Conservation (phyloP, 1,284 basidiomycete genomes). For the Hortiboletus rubellus region DNA sequence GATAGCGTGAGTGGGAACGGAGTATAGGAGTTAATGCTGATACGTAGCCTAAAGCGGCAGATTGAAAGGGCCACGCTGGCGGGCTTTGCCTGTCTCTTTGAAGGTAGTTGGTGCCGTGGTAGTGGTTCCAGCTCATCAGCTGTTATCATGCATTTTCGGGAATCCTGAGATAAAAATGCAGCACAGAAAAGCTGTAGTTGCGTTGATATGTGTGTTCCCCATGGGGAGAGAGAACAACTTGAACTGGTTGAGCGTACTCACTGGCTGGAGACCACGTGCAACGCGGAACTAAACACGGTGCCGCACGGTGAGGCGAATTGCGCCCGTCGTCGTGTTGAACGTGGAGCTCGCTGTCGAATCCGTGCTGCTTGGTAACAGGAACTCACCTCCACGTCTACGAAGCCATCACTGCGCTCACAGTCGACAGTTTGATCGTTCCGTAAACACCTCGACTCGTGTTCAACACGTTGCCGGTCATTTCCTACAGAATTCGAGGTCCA, state of each 20-base stretch:
- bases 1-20: constrained; percentile 5
- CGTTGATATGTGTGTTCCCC: constrained; percentile 1
- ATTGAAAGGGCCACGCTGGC: constrained; percentile 12
- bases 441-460: constrained; percentile 58
- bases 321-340: constrained; percentile 1
- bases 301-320: constrained; percentile 9
- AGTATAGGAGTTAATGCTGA: constrained; percentile 12
- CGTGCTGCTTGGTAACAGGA: not conserved
- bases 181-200: not conserved
- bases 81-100: constrained; percentile 5
- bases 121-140: not conserved
- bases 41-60: constrained; percentile 23
- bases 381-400: not conserved
- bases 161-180: constrained; percentile 6
- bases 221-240: not conserved
- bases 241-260: too few species aligned
- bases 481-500: constrained; percentile 30
- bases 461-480: constrained; percentile 65
- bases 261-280: constrained; percentile 8
- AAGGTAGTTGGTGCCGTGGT: not conserved
- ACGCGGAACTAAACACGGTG: constrained; percentile 4
- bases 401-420: not conserved
- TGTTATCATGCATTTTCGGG: constrained; percentile 1
- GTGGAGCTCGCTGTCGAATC: not conserved
- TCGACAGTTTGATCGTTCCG: constrained; percentile 21